phyloP scores from a whole-genome alignment of 495 filamentous ascomycete genomes.

The Arthonia radiata region DNA sequence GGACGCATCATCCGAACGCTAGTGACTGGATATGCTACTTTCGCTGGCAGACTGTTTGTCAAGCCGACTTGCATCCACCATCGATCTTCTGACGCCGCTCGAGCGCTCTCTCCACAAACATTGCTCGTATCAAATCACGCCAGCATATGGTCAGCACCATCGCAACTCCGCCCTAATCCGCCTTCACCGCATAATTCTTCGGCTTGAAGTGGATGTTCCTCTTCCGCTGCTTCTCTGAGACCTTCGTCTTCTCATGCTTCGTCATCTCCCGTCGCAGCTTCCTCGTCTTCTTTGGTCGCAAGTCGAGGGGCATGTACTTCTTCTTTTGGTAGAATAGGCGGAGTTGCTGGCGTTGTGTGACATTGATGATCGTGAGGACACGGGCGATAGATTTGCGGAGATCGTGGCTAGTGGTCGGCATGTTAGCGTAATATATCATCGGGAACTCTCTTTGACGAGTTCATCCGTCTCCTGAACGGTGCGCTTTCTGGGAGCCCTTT shows the following conservation, averaged over 20 bases:
- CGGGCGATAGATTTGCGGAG: conserved; percentile 98
- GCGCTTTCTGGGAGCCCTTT: conserved; percentile 1
- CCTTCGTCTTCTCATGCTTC: conserved; percentile 57
- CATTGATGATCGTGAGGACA: conserved; percentile 96
- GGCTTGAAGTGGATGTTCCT: conserved; percentile 84
- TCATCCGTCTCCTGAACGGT: no score
- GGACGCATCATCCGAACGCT: no score
- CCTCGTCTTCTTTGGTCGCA: conserved; percentile 89
- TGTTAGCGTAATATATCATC: conserved; percentile 1
- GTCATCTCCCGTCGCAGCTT: conserved; percentile 82
- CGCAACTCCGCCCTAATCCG: no score
- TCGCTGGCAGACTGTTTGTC: no score
- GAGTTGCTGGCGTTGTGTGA: conserved; percentile 91
- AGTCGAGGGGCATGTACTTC: conserved; percentile 94
- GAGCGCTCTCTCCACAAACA: no score
- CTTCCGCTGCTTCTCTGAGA: conserved; percentile 85
- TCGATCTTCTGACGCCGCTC: no score
- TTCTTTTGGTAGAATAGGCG: conserved; percentile 99
- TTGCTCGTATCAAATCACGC: no score
- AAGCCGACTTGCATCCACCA: no score
- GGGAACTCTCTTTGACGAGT: no score
- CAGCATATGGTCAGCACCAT: no score
- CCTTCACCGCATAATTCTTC: conserved; percentile 97
- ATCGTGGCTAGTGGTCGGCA: conserved; percentile 44
- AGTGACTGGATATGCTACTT: no score